Conservation (phyloP, 371 early-diverging fungal species). For the Homolaphlyctis polyrhiza region DNA sequence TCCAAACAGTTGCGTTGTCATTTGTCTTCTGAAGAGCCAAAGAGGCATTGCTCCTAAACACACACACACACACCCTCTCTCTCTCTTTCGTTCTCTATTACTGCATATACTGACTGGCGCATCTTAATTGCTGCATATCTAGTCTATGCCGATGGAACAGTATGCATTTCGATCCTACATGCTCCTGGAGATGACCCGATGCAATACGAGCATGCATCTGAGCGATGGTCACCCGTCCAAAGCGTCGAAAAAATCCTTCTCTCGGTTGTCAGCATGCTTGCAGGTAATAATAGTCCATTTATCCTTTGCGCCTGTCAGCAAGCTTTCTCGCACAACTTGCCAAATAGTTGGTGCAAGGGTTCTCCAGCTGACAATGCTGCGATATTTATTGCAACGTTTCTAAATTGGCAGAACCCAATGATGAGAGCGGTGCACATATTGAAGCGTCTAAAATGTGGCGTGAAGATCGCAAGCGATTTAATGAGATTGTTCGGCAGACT, state of each 20-base stretch:
- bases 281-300: slow-evolving; percentile 36
- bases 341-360: too few species aligned
- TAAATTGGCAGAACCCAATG: slow-evolving; percentile 98
- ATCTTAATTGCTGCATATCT: background rate
- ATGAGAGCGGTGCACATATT: slow-evolving; percentile 96
- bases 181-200: slow-evolving; percentile 98
- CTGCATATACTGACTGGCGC: slow-evolving; percentile 7
- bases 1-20: slow-evolving; percentile 64
- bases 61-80: too few species aligned
- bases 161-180: slow-evolving; percentile 99
- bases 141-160: slow-evolving; percentile 95
- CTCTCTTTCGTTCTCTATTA: slow-evolving; percentile 33
- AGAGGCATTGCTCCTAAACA: background rate
- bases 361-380: too few species aligned
- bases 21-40: slow-evolving; percentile 1
- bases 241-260: slow-evolving; percentile 96
- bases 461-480: slow-evolving; percentile 73
- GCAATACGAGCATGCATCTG: slow-evolving; percentile 60
- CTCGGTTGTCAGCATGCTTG: slow-evolving; percentile 91
- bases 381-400: too few species aligned
- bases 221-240: slow-evolving; percentile 88
- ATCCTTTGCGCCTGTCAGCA: background rate
- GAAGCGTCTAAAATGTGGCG: slow-evolving; percentile 96
- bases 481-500: slow-evolving; percentile 71
- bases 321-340: too few species aligned